Evolutionary conservation across 2,329 filamentous ascomycete genomes (phyloP).

Genomic region (Ceratocystis cubensis): DNA sequence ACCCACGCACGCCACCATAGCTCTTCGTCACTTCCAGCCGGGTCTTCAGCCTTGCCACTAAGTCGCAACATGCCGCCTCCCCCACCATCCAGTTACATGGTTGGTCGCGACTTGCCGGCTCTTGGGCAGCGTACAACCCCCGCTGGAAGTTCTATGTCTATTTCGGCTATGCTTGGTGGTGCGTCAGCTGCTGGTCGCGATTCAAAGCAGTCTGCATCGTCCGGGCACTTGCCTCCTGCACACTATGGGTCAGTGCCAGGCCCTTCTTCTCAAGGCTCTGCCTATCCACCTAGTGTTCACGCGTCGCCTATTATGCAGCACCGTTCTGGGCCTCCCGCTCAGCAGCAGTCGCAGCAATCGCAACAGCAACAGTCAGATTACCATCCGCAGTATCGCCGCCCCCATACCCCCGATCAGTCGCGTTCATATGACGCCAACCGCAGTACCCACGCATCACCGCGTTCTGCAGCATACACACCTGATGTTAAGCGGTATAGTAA

Average conservation of each 20-base stretch:
- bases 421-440: constrained; percentile 41
- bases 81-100: constrained; percentile 35
- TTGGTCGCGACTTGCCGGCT: constrained; percentile 42
- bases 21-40: constrained; percentile 31
- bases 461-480: constrained; percentile 39
- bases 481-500: constrained; percentile 41
- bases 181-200: constrained; percentile 30
- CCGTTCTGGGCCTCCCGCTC: constrained; percentile 5
- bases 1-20: constrained; percentile 34
- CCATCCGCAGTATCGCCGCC: constrained; percentile 45
- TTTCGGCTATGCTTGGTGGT: constrained; percentile 45
- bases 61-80: constrained; percentile 27
- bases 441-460: constrained; percentile 37
- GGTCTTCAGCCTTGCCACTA: constrained; percentile 26
- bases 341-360: not conserved
- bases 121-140: constrained; percentile 38
- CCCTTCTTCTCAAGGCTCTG: constrained; percentile 32
- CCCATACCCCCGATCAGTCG: constrained; percentile 60
- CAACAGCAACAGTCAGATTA: constrained; percentile 39
- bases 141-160: constrained; percentile 45
- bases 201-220: constrained; percentile 30
- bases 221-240: constrained; percentile 26
- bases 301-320: constrained; percentile 44
- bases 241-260: constrained; percentile 35
- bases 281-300: constrained; percentile 39